Conservation (phyloP, 192 early-diverging fungal genomes). For the Coemansia sp. region DNA sequence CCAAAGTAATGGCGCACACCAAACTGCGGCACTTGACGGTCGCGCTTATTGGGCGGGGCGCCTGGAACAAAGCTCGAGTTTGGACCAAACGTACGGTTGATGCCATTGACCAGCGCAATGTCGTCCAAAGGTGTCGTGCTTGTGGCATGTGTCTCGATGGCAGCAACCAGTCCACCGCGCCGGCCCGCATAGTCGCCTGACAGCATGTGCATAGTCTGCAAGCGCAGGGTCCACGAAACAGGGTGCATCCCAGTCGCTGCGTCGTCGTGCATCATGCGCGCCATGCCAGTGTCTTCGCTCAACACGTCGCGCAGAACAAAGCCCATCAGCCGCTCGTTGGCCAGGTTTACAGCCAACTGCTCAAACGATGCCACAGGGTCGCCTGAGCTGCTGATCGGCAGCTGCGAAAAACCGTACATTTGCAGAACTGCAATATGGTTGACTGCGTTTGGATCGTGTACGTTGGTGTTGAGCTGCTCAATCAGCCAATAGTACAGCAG, state of each 20-base stretch:
- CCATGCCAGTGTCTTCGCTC: conserved; percentile 36
- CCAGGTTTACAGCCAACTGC: conserved; percentile 68
- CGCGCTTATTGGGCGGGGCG: conserved; percentile 24
- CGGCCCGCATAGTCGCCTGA: conserved; percentile 31
- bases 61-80: conserved; percentile 32
- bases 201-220: conserved; percentile 34
- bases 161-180: conserved; percentile 27
- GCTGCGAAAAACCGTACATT: conserved; percentile 66
- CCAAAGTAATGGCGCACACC: conserved; percentile 75
- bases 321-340: conserved; percentile 65
- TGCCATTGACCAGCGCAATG: conserved; percentile 57
- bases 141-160: conserved; percentile 31
- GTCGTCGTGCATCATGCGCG: conserved; percentile 37
- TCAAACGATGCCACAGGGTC: conserved; percentile 55
- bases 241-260: conserved; percentile 13
- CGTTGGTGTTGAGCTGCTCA: conserved; percentile 83
- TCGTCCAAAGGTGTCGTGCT: conserved; percentile 59
- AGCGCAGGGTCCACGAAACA: conserved; percentile 22
- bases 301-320: conserved; percentile 34
- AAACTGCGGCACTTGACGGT: conserved; percentile 56
- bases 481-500: conserved; percentile 89
- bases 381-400: neutral
- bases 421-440: conserved; percentile 92
- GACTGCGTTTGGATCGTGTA: conserved; percentile 62
- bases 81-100: conserved; percentile 26